Evolutionary conservation across 2,329 filamentous ascomycete genomes (phyloP).

Genomic region (Graphilbum ipis-grandicollis): DNA sequence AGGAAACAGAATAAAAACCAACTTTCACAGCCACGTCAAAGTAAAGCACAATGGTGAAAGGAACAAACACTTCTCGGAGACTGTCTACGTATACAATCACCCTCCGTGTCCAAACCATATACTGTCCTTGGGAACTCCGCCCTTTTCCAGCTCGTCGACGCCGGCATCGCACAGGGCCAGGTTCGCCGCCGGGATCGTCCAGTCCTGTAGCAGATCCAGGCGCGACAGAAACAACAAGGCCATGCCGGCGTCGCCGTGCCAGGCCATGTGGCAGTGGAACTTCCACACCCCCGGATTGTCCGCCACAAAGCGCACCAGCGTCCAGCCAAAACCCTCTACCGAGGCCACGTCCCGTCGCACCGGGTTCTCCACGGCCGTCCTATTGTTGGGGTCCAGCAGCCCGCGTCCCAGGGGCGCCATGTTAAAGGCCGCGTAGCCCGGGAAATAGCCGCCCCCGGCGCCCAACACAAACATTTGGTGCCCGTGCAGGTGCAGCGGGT

Average conservation of each 20-base stretch:
- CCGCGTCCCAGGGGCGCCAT: slow-evolving; percentile 16
- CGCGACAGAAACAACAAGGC: slow-evolving; percentile 25
- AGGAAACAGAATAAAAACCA: neutral
- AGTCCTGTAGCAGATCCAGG: slow-evolving; percentile 24
- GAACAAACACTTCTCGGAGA: neutral
- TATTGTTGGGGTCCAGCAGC: slow-evolving; percentile 17
- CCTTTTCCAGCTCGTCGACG: slow-evolving; percentile 26
- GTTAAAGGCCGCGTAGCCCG: slow-evolving; percentile 21
- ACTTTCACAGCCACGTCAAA: neutral
- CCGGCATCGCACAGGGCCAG: slow-evolving; percentile 24
- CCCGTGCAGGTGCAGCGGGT: slow-evolving; percentile 12
- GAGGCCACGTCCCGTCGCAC: slow-evolving; percentile 27
- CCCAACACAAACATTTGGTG: slow-evolving; percentile 30
- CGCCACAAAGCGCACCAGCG: slow-evolving; percentile 26
- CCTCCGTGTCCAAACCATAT: slow-evolving; percentile 5
- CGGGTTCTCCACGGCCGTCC: slow-evolving; percentile 19
- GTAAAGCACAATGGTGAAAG: neutral
- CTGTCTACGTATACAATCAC: no score
- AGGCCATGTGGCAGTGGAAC: slow-evolving; percentile 22
- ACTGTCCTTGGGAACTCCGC: slow-evolving; percentile 28
- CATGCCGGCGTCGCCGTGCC: slow-evolving; percentile 21
- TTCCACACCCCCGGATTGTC: slow-evolving; percentile 31
- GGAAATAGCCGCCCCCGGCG: slow-evolving; percentile 46
- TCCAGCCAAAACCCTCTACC: slow-evolving; percentile 31
- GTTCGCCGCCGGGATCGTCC: slow-evolving; percentile 26